These are phyloP conservation scores for Geum urbanum DNA, from an alignment of 306 rosid species.

Conservation along the genomic window DNA sequence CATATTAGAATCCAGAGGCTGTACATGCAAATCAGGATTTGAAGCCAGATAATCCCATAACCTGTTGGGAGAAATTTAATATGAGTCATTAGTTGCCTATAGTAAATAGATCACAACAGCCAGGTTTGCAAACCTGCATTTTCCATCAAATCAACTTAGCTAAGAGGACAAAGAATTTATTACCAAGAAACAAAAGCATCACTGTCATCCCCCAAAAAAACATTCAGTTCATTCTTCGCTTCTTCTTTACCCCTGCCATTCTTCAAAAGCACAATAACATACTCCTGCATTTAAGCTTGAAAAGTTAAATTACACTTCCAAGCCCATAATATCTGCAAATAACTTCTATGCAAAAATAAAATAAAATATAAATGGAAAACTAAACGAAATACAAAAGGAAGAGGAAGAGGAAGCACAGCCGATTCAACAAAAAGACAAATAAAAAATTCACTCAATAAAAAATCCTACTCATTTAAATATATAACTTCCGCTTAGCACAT, in stretches of 20 bases:
- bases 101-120: background rate
- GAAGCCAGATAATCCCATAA: constrained; percentile 88
- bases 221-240: constrained; percentile 73
- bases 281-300: constrained; percentile 58
- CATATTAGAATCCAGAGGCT: constrained; percentile 38
- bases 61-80: constrained; percentile 44
- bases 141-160: constrained; percentile 8
- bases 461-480: too few relatives aligned
- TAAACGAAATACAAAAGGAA: background rate
- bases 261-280: constrained; percentile 82
- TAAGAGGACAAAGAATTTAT: constrained; percentile 23
- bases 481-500: too few relatives aligned
- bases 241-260: constrained; percentile 84
- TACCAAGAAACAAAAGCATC: constrained; percentile 92
- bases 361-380: background rate
- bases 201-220: constrained; percentile 82
- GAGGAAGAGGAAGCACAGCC: background rate
- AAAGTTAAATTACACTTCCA: constrained; percentile 21
- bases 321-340: background rate
- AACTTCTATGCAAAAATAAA: background rate
- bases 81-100: background rate
- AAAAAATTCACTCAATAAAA: too few relatives aligned
- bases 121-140: background rate
- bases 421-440: background rate
- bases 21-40: constrained; percentile 52